Base-by-base conservation (phyloP, 345 rosid species). In the Reutealis trisperma region DNA sequence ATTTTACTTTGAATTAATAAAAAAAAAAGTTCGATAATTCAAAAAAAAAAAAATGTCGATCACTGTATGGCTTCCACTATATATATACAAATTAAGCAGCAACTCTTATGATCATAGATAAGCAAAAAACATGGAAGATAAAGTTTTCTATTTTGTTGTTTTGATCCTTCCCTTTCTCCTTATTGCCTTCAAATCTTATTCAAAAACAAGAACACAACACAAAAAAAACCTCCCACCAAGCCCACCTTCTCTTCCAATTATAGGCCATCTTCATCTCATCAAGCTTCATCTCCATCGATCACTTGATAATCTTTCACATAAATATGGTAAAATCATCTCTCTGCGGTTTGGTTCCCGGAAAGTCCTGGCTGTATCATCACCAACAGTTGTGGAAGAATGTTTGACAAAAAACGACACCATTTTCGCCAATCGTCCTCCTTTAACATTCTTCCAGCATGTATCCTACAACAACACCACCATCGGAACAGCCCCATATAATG, bases 401-500 rank as follows among this genome's bases (percentile, higher is more conserved):
- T 42, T 66, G 12, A 24, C 63, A 2, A 60, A 22, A 24, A 60
- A 24, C 13, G 63, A 60, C 34, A 22, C 18, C n/a, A 12, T 9
- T 22, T 60, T 60, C 4, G 80, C 82, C 57, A 75, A 84, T 47
- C 82, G 84, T n/a, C 60, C 70, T 22, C 9, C n/a, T 2, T 74
- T 63, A 1, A 25, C 37, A 7, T 1, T 47, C 0, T 14, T 25
- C 32, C 63, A 63, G 61, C 15, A 49, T 49, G 6, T 74, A 6
- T 18, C 5, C 21, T 87, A 78, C 79, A 84, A 85, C 77, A 64
- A 55, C 77, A 84, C 84, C 47, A 69, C 81, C 42, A n/a, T 84
- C 60, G 44, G 27, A 2, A 18, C 74, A 18, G 60, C 87, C 5
- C 47, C 84, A 15, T 85, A 80, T 13, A 85, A 87, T 2, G 82